Base-by-base conservation (phyloP, 2,329 filamentous ascomycete species). In the Venturia nashicola region DNA sequence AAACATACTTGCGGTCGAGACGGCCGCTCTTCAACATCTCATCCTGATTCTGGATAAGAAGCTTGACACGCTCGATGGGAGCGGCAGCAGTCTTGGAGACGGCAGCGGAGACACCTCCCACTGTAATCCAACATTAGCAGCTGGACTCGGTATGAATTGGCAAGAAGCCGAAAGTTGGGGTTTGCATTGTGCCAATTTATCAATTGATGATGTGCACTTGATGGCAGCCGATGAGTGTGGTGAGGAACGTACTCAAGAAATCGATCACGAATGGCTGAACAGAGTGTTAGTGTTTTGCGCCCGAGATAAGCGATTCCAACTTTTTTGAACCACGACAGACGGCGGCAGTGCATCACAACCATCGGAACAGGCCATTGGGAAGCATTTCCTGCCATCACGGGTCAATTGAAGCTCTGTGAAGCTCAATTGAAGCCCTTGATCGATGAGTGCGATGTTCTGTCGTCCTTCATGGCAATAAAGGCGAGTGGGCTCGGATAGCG, bases 41-140 rank as follows among this genome's bases (percentile, higher is more conserved):
- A 94, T 99, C 94, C 89, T 99, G 94, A 86, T 99, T 99, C 87
- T 99, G 94, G 84, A 99, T 95, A 77, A 99, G 90, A 78, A 99
- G 94, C 92, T 99, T 99, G 83, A 99, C 89, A 91, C 94, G 94
- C 92, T 99, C 94, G 75, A 99, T 99, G 82, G 94, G 94, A 83
- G 94, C 94, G 78, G 94, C 94, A 77, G 94, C 94, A 73, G 94
- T 99, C 91, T 99, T 99, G 79, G 94, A 99, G 88, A 99, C 92
- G 81, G 94, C 94, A 81, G 94, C 94, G 77, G 94, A 97, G 74
- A 99, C 89, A 97, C 94, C 94, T 89, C 94, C 94, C 94, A 99
- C 91, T 96, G 73, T 76, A 9, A 64, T 61, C 18, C 18, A 40
- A 20, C 14, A 27, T 44, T n/a, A 43, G 36, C n/a, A 20, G 44